Base-by-base conservation (phyloP, 2,329 filamentous ascomycete species). In the Zymoseptoria tritici region DNA sequence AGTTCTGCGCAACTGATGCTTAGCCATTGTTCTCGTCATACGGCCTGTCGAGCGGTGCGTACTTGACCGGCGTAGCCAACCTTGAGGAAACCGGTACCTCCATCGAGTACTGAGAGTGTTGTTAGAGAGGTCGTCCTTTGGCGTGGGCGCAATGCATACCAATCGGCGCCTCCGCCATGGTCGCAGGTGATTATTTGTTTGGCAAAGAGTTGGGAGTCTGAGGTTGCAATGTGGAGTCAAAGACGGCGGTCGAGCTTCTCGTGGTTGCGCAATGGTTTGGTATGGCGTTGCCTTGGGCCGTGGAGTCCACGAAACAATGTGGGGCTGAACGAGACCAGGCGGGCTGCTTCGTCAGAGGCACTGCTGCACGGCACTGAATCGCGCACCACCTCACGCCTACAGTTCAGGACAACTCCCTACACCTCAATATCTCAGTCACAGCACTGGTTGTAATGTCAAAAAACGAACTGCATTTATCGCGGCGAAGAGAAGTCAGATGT, bases 31-130 rank as follows among this genome's bases (percentile, higher is more conserved):
- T 26, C 49, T 31, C 11, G 50, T n/a, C 31, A 21, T 26, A 46
- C 31, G 49, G n/a, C 22, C 26, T 51, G 22, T 29, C 20, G 55
- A 46, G 24, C 19, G 42, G 36, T 16, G 72, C 79, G 69, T 78
- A 88, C 86, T 80, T 88, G 92, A 73, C 89, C 94, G 73, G 94
- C 94, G 81, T 97, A 99, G 77, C 94, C 94, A 80, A 96, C 94
- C 81, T 99, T 99, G 78, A 99, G 88, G 84, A 99, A 99, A 79
- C 94, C 94, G 75, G 94, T 99, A 79, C 94, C 94, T 84, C 94
- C 94, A 83, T 99, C 94, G 84, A 99, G 93, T 75, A 99, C 94
- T 97, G 75, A 57, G 36, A 54, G 57, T 49, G 57, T 50, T 55
- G 61, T 66, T 60, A 67, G 62, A 54, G 36, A 52, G 55, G 54